phyloP scores from a whole-genome alignment of 2,329 filamentous ascomycete genomes.

The Orbilia quercus region DNA sequence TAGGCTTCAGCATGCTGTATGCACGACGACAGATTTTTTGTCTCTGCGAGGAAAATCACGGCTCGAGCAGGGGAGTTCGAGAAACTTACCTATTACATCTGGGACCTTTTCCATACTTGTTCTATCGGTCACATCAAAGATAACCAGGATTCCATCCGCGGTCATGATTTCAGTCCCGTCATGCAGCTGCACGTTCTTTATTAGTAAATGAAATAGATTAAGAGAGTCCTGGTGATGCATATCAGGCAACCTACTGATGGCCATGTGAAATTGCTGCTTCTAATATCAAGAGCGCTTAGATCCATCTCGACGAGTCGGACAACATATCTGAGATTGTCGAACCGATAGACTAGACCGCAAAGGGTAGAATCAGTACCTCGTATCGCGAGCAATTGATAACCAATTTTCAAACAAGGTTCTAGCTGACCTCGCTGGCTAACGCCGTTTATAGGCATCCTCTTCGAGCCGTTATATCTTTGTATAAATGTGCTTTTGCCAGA shows the following conservation, averaged over 20 bases:
- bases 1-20: constrained; percentile 53
- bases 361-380: constrained; percentile 20
- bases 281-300: constrained; percentile 73
- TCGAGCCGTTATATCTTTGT: constrained; percentile 64
- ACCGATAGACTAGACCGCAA: constrained; percentile 38
- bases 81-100: constrained; percentile 78
- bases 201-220: constrained; percentile 54
- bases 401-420: neutral
- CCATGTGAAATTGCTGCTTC: constrained; percentile 69
- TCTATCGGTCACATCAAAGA: constrained; percentile 87
- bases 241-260: constrained; percentile 59
- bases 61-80: constrained; percentile 44
- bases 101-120: constrained; percentile 79
- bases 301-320: constrained; percentile 75
- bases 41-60: constrained; percentile 43
- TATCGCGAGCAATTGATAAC: neutral
- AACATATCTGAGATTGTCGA: constrained; percentile 52
- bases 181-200: constrained; percentile 56
- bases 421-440: constrained; percentile 53
- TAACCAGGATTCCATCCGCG: constrained; percentile 83
- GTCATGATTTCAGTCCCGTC: constrained; percentile 60
- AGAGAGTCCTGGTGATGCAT: constrained; percentile 41
- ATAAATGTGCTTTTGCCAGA: constrained; percentile 77
- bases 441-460: constrained; percentile 51
- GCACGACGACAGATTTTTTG: constrained; percentile 32